These are phyloP conservation scores for Marasmius tenuissimus DNA, from an alignment of 1,284 basidiomycete genomes.

Conservation along the genomic window DNA sequence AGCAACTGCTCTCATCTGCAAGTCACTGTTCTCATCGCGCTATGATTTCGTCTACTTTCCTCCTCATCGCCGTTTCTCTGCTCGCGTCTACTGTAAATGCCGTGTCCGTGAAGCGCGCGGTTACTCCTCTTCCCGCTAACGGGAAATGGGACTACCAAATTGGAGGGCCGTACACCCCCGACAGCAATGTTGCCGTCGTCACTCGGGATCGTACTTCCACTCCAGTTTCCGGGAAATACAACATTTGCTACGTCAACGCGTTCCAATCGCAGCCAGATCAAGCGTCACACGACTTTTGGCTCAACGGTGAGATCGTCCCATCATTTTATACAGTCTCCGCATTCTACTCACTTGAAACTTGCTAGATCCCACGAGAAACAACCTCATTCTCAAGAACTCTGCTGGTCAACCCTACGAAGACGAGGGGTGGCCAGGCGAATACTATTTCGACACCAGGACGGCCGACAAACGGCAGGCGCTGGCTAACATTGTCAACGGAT, in stretches of 20 bases:
- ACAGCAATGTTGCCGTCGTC: slow-evolving; percentile 7
- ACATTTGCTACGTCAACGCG: slow-evolving; percentile 17
- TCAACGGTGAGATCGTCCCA: not conserved
- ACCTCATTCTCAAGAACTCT: slow-evolving; percentile 6
- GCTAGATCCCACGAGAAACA: not conserved
- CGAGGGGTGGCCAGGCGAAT: slow-evolving; percentile 15
- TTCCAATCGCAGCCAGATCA: slow-evolving; percentile 13
- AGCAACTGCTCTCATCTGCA: too few relatives aligned
- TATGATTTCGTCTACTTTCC: not conserved
- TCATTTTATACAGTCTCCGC: not conserved
- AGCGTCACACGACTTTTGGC: not conserved
- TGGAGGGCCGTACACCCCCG: slow-evolving; percentile 13
- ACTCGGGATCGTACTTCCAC: slow-evolving; percentile 9
- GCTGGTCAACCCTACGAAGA: slow-evolving; percentile 5
- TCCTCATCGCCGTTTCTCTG: not conserved
- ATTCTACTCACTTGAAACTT: not conserved
- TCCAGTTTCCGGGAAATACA: slow-evolving; percentile 10
- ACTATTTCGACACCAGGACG: slow-evolving; percentile 13
- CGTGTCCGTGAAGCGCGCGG: not conserved
- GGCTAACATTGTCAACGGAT: slow-evolving; percentile 8
- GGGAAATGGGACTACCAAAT: slow-evolving; percentile 16
- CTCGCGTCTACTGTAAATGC: not conserved
- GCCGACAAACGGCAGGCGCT: slow-evolving; percentile 10
- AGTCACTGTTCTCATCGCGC: not conserved
- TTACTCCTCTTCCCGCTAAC: slow-evolving; percentile 4